Percentiles rank a stretch among this genome's conserved stretches.
These are phyloP conservation scores for Lactarius hengduanensis DNA, from an alignment of 768 basidiomycete species.

Conservation along the genomic window DNA sequence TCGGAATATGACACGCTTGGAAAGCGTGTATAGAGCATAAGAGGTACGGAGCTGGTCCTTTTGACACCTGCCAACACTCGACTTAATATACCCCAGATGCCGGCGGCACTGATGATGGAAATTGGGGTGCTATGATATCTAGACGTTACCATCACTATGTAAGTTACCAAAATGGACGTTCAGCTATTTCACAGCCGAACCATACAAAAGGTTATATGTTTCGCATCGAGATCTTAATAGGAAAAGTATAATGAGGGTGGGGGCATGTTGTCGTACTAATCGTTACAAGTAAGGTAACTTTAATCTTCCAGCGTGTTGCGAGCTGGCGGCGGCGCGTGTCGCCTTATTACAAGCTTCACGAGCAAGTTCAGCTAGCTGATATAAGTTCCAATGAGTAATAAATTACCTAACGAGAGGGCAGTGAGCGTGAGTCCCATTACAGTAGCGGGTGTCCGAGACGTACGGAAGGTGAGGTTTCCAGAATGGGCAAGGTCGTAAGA, in stretches of 20 bases:
- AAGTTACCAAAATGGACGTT: neutral
- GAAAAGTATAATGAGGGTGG: neutral
- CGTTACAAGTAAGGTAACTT: conserved; percentile 13
- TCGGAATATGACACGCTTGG: no score
- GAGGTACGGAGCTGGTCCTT: no score
- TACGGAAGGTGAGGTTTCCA: conserved; percentile 17
- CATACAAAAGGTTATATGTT: neutral
- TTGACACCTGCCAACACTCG: no score
- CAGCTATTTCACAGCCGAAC: neutral
- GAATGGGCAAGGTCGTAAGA: neutral
- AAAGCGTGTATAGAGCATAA: no score
- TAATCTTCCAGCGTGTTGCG: conserved; percentile 1
- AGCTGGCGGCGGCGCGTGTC: neutral
- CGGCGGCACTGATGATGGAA: no score
- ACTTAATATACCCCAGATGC: no score
- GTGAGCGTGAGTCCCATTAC: neutral
- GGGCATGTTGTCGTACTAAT: conserved; percentile 5
- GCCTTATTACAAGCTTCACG: conserved; percentile 11
- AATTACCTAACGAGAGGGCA: conserved; percentile 17
- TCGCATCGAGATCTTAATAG: neutral
- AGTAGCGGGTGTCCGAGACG: neutral
- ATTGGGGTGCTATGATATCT: no score
- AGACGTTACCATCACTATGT: neutral
- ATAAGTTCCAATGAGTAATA: conserved; percentile 10
- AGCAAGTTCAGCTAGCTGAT: conserved; percentile 11